Base-by-base conservation (phyloP, 2,329 filamentous ascomycete species). In the Penicillium hesseltinei region DNA sequence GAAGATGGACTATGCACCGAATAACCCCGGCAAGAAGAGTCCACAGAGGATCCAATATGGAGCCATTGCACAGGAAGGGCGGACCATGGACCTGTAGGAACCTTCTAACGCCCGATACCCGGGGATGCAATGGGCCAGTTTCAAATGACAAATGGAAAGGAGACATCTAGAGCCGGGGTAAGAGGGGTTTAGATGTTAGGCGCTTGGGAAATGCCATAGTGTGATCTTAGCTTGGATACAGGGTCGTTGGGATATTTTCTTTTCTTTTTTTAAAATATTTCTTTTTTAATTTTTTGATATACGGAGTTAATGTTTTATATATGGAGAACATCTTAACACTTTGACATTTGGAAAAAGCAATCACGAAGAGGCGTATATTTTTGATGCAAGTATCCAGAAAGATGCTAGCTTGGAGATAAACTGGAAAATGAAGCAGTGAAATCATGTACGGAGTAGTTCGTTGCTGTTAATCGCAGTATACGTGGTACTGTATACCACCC, bases 121-220 rank as follows among this genome's bases (percentile, higher is more conserved):
- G 57, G 57, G 58, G 53, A 59, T 62, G 56, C 11, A 45, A 54
- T 59, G 29, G 59, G 39, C 53, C 45, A 27, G 23, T 56, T 61
- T n/a, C 21, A 35, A 61, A 65, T 59, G 17, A 19, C 11, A 35
- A 60, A 60, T 61, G 11, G 45, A 47, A 53, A 49, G 31, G 25
- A 40, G 36, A 51, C 8, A 43, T 19, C 39, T 4, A 21, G 42
- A 25, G 19, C 47, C 27, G 33, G 45, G 56, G 54, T 56, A 35
- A 48, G 19, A 25, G 19, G 29, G 29, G 50, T 23, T 33, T 17
- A 35, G 23, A n/a, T 48, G n/a, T 23, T 19, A 55, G 48, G 40
- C 51, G 23, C 40, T 35, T n/a, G 17, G n/a, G 23, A 29, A 36
- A 31, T 49, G 31, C 4, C 17, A 50, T 36, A 36, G 29, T 50